phyloP scores from a whole-genome alignment of 129 eudicot species.

The Lactuca sativa region DNA sequence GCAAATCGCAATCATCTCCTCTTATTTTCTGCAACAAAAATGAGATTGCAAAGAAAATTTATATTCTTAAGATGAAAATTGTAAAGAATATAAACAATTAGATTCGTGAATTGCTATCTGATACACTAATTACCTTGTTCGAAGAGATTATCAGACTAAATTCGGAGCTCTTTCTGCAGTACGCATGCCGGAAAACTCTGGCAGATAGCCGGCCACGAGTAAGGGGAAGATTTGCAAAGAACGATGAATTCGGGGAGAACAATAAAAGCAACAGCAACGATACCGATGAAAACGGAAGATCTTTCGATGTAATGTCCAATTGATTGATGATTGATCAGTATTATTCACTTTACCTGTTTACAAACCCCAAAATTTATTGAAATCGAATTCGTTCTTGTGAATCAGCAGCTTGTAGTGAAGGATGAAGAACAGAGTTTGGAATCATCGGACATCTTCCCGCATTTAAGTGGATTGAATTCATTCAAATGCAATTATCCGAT shows the following conservation, averaged over 20 bases:
- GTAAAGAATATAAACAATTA: neutral
- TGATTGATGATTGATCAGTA: neutral
- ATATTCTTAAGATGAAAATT: neutral
- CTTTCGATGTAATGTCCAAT: slow-evolving; percentile 17
- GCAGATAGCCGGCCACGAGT: slow-evolving; percentile 90
- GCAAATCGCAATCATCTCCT: too few species aligned
- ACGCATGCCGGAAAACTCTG: slow-evolving; percentile 80
- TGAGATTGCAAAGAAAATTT: too few species aligned
- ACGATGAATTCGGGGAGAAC: slow-evolving; percentile 59
- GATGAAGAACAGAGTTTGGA: slow-evolving; percentile 56
- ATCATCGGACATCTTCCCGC: slow-evolving; percentile 57
- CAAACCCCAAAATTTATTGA: neutral
- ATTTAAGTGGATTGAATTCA: slow-evolving; percentile 54
- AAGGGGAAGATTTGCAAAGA: slow-evolving; percentile 84
- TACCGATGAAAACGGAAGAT: slow-evolving; percentile 48
- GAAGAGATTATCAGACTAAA: neutral
- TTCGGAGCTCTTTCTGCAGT: slow-evolving; percentile 37
- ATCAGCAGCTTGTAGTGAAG: slow-evolving; percentile 38
- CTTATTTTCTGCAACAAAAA: too few species aligned
- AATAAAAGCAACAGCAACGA: slow-evolving; percentile 38
- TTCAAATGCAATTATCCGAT: slow-evolving; percentile 54
- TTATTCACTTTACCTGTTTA: neutral
- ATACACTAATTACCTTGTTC: neutral
- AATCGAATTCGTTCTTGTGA: neutral
- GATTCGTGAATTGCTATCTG: neutral